Base-by-base conservation (phyloP, 371 early-diverging fungal genomes). In the Mortierella sp. region DNA sequence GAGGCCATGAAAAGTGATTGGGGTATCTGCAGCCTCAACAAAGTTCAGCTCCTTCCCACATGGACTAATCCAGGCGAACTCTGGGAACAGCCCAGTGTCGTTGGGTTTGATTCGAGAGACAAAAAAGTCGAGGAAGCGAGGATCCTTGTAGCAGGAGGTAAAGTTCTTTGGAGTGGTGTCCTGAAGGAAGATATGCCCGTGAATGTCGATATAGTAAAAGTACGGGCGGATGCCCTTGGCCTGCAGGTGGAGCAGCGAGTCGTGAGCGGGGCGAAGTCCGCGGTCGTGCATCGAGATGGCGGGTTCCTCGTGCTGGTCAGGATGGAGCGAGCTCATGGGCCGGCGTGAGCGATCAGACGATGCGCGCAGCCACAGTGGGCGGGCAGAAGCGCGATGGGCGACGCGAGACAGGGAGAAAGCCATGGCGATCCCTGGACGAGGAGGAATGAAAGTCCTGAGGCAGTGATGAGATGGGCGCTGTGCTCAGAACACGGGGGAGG, bases 11-110 rank as follows among this genome's bases (percentile, higher is more conserved):
- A 64, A 76, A 41, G 69, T 70, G 2, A 76, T 39, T 0, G 77
- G 77, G 16, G 70, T 69, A 39, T 76, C 77, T 7, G 65, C 77
- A 14, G 70, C 65, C 47, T 76, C 69, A 3, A 76, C 58, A 69
- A 76, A 76, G 59, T 76, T 76, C 46, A 76, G 52, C 27, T 76
- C 77, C 40, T 62, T 65, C 22, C 66, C 77, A 51, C 77, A 76
- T 13, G 77, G 70, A 21, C 66, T 65, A 28, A 51, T 55, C 69
- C 69, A 69, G 5, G 41, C 1, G 28, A 65, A 76, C 13, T 76
- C 66, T 0, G 54, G 37, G 22, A 54, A 65, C 4, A 28, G 51
- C 2, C 39, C 8, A 0, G 65, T 57, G 0, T 56, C 43, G 24
- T 76, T 76, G n/a, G 59, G 62, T 4, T 39, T 58, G 49, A 76